Conservation (phyloP, 495 filamentous ascomycete species). For the Penicillium canescens region DNA sequence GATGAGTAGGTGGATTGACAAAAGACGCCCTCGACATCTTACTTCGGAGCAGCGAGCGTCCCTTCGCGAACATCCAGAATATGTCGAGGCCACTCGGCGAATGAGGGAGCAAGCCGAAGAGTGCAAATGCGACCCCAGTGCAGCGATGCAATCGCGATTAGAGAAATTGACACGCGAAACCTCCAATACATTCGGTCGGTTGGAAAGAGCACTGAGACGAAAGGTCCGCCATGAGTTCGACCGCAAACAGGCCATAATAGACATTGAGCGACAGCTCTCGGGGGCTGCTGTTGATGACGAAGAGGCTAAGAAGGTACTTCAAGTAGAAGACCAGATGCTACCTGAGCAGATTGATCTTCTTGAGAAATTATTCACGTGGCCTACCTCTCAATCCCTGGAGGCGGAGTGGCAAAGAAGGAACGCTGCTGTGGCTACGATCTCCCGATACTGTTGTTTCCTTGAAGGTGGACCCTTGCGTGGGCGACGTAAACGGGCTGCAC, state of each 20-base stretch:
- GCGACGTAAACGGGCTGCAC: constrained; percentile 19
- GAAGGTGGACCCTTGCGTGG: constrained; percentile 23
- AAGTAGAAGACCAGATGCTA: constrained; percentile 18
- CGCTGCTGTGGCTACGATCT: constrained; percentile 17
- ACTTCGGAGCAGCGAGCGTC: constrained; percentile 26
- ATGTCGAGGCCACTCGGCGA: constrained; percentile 3
- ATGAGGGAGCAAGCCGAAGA: constrained; percentile 5
- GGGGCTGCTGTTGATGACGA: constrained; percentile 20
- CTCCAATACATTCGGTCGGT: constrained; percentile 16
- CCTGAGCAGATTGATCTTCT: constrained; percentile 27
- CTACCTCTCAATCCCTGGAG: constrained; percentile 27
- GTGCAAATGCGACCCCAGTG: constrained; percentile 7
- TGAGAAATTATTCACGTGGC: constrained; percentile 28
- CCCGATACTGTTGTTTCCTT: constrained; percentile 16
- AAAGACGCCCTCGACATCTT: constrained; percentile 29
- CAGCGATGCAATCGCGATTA: constrained; percentile 1
- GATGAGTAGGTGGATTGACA: constrained; percentile 39
- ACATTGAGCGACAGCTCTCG: constrained; percentile 24
- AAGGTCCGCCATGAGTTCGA: constrained; percentile 22
- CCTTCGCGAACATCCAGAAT: constrained; percentile 23
- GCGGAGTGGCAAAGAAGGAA: constrained; percentile 27
- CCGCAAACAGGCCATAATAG: constrained; percentile 20
- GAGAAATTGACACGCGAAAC: constrained; percentile 16
- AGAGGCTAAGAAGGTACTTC: constrained; percentile 22
- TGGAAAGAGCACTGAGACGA: constrained; percentile 11